These are phyloP conservation scores for Ceratobasidium sp. DNA, from an alignment of 1,284 basidiomycete genomes.

Conservation along the genomic window DNA sequence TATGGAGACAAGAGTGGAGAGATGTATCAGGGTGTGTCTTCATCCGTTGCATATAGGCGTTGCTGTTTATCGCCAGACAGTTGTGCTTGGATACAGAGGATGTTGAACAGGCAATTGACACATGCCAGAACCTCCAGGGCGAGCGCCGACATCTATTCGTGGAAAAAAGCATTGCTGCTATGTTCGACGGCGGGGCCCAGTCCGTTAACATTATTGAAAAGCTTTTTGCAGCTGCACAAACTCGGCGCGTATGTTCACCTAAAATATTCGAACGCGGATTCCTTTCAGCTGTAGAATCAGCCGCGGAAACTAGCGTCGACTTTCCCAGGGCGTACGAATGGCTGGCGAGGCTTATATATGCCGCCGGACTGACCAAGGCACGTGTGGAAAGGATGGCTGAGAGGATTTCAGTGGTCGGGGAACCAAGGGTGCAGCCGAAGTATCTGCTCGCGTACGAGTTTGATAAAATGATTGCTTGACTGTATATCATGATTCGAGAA, in stretches of 20 bases:
- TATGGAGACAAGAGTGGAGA: too few relatives aligned
- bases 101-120: conserved; percentile 85
- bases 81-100: conserved; percentile 81
- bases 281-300: conserved; percentile 76
- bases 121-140: conserved; percentile 76
- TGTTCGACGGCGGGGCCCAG: conserved; percentile 84
- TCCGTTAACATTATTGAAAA: conserved; percentile 84
- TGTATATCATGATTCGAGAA: neutral
- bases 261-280: conserved; percentile 70
- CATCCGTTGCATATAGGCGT: too few relatives aligned
- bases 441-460: conserved; percentile 52
- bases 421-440: conserved; percentile 50
- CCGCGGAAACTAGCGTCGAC: conserved; percentile 90
- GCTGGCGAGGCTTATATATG: conserved; percentile 78
- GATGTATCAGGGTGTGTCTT: too few relatives aligned
- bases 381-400: conserved; percentile 64
- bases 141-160: conserved; percentile 74
- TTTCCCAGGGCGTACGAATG: conserved; percentile 85
- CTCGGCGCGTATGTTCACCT: conserved; percentile 65
- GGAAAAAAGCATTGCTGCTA: conserved; percentile 73
- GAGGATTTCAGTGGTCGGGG: conserved; percentile 52
- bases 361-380: conserved; percentile 63
- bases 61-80: conserved; percentile 26
- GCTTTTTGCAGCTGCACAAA: conserved; percentile 67
- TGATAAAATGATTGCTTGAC: conserved; percentile 43